Evolutionary conservation across 2,329 filamentous ascomycete species (phyloP).

Genomic region (Simplicillium aogashimaense): DNA sequence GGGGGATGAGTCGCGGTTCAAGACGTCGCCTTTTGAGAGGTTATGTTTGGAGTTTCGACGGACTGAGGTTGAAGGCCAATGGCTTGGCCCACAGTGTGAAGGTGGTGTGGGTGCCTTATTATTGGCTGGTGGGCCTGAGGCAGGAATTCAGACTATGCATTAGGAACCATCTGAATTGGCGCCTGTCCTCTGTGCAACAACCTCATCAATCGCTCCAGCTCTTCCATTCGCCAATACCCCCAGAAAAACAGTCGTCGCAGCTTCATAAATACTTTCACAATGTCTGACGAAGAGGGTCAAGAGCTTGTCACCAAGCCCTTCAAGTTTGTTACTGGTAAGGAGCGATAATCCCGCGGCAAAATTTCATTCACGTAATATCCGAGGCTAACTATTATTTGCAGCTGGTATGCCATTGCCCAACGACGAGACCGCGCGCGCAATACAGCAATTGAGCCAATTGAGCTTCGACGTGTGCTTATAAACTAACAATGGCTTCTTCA

Average conservation of each 20-base stretch:
- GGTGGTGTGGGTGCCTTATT: conserved; percentile 21
- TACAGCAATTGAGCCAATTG: conserved; percentile 18
- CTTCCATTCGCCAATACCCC: conserved; percentile 23
- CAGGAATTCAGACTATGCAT: conserved; percentile 20
- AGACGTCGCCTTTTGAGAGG: conserved; percentile 5
- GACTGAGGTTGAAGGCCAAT: conserved; percentile 24
- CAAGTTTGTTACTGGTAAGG: conserved; percentile 99
- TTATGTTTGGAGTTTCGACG: conserved; percentile 12
- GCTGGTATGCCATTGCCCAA: conserved; percentile 28
- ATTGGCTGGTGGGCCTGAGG: conserved; percentile 29
- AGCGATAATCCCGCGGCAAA: conserved; percentile 22
- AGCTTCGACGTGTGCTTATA: background rate
- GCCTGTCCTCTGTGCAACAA: conserved; percentile 23
- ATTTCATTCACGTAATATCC: conserved; percentile 19
- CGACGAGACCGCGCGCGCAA: conserved; percentile 9
- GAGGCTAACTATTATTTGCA: conserved; percentile 31
- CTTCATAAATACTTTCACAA: conserved; percentile 41
- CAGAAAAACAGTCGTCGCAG: conserved; percentile 12
- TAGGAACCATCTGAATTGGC: conserved; percentile 32
- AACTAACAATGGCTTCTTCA: conserved; percentile 6
- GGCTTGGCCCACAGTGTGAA: conserved; percentile 19
- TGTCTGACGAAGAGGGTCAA: conserved; percentile 75
- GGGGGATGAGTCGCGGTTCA: conserved; percentile 9
- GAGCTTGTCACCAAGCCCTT: conserved; percentile 94
- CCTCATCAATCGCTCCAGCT: conserved; percentile 16